Percentiles rank a stretch among this genome's conserved stretches.
Conservation (phyloP, 306 rosid species). For the Lagenaria siceraria region DNA sequence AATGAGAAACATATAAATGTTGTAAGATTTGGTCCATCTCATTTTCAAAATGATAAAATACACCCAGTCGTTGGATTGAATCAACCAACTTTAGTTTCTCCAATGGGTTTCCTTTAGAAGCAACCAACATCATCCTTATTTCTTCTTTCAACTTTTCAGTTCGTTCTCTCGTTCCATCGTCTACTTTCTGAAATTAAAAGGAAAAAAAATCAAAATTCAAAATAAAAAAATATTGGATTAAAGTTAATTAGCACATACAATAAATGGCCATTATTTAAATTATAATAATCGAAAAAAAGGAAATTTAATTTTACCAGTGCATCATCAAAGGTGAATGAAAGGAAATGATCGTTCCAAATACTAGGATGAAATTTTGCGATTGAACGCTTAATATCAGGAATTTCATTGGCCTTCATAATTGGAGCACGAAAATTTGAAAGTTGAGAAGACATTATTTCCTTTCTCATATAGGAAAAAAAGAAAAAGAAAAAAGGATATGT, state of each 20-base stretch:
- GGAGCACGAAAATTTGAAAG: not conserved
- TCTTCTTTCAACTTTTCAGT: slow-evolving; percentile 14
- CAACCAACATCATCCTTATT: slow-evolving; percentile 15
- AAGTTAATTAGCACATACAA: too few relatives aligned
- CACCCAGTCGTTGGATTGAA: not conserved
- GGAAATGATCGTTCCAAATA: not conserved
- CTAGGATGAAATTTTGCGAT: not conserved
- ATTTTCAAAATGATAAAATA: slow-evolving; percentile 27
- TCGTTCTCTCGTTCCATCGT: not conserved
- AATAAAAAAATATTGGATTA: too few relatives aligned
- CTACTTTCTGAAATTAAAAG: not conserved
- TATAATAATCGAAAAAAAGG: too few relatives aligned
- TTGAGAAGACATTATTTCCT: too few relatives aligned
- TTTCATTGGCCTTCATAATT: too few relatives aligned
- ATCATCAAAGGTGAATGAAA: not conserved
- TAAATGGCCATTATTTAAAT: too few relatives aligned
- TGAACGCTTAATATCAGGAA: not conserved
- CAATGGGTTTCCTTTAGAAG: not conserved
- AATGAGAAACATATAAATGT: not conserved
- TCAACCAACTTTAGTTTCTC: slow-evolving; percentile 21
- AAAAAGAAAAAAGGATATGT: too few relatives aligned
- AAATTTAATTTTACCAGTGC: not conserved
- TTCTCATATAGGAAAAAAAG: too few relatives aligned
- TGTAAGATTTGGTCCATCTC: slow-evolving; percentile 13
- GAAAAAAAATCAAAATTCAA: not conserved